Percentiles rank a stretch among this genome's conserved stretches.
phyloP scores from a whole-genome alignment of 257 asterid species.

The Henckelia pumila region DNA sequence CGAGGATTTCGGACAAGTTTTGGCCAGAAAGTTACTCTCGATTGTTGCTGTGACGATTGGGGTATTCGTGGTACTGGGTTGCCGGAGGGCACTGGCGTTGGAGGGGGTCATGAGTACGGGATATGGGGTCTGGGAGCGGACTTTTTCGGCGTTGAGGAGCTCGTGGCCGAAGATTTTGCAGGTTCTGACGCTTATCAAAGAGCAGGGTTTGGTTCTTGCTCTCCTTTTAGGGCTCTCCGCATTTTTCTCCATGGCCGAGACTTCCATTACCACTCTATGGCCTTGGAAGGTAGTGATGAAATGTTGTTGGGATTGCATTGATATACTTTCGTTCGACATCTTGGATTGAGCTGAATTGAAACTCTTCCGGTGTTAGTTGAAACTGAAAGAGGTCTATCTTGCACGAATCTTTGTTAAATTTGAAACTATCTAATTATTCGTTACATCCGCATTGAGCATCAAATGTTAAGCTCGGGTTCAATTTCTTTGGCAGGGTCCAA shows the following conservation, averaged over 20 bases:
- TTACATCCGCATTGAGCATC: not conserved
- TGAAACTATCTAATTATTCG: constrained; percentile 10
- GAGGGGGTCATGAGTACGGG: constrained; percentile 53
- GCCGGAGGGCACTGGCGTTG: constrained; percentile 65
- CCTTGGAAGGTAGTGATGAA: constrained; percentile 85
- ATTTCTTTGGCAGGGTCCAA: constrained; percentile 12
- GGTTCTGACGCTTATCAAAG: constrained; percentile 69
- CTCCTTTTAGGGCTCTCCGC: constrained; percentile 89
- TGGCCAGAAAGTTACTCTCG: constrained; percentile 41
- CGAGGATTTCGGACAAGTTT: constrained; percentile 30
- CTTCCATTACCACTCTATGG: constrained; percentile 98
- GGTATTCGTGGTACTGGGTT: constrained; percentile 46
- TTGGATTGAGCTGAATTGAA: not conserved
- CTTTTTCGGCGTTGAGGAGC: constrained; percentile 53
- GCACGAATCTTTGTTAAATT: constrained; percentile 12
- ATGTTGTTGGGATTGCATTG: not conserved
- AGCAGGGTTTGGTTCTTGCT: constrained; percentile 88
- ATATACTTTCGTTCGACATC: too few relatives aligned
- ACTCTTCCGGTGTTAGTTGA: not conserved
- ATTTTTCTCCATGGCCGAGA: constrained; percentile 97
- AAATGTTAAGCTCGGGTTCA: constrained; percentile 8
- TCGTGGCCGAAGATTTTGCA: constrained; percentile 85
- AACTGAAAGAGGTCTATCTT: not conserved
- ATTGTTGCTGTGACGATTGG: constrained; percentile 59
- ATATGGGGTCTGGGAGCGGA: constrained; percentile 58